Base-by-base conservation (phyloP, 2,329 filamentous ascomycete species). In the Pyricularia pennisetigena region DNA sequence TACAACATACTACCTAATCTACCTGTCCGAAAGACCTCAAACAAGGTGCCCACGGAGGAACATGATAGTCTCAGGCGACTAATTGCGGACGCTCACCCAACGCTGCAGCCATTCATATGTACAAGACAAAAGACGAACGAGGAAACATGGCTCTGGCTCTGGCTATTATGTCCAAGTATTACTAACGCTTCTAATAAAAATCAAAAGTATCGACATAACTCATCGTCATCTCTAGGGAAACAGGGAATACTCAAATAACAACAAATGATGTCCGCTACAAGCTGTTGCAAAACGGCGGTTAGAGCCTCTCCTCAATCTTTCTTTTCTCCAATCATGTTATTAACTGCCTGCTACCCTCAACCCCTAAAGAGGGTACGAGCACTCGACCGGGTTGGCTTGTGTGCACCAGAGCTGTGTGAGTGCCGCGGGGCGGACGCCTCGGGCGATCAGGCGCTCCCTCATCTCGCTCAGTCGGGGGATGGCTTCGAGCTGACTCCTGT, bases 381-480 rank as follows among this genome's bases (percentile, higher is more conserved):
- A 83, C 68, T 83, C 84, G 57, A 81, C 81, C 62, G 80, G 81
- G 72, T 82, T 72, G 5, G 79, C 83, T 82, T 90, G 87, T 32
- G 86, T 86, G 77, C 91, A 93, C 78, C 85, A 92, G 26, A 86
- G 82, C 90, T 92, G 91, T 76, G 91, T 86, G 30, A 94, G 84
- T 4, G 88, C 86, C 62, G 80, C 78, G 7, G 89, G 88, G 23
- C 78, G 75, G 24, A 95, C 83, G 0, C 91, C 91, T 68, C 86
- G 82, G 3, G 83, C 84, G 29, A 94, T 84, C 80, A 96, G 81
- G 54, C 91, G 81, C 82, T 95, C 91, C 66, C 92, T 84, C 83
- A 92, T 87, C 80, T 93, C 90, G 64, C 86, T 86, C 74, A 96
- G 78, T 66, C 93, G 81, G 14, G 89, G 89, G 62, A 84, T 84